A percentile compares a stretch with the other conserved stretches of the same genome.
Evolutionary conservation across 208 protist genomes (phyloP).

Genomic region (Histomonas meleagridis): DNA sequence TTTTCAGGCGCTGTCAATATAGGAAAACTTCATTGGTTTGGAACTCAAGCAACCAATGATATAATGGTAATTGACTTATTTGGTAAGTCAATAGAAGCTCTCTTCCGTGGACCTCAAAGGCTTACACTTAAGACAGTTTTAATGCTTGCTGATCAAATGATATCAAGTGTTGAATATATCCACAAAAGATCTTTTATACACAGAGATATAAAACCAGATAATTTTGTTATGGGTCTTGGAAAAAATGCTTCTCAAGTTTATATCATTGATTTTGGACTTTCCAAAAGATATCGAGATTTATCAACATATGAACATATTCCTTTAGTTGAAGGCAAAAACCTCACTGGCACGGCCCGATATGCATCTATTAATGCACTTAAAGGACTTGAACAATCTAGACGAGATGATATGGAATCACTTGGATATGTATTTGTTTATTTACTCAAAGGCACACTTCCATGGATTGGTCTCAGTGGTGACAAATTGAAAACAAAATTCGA

Average conservation of each 20-base stretch:
- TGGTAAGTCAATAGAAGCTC: conserved; percentile 85
- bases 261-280: conserved; percentile 64
- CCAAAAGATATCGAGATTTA: conserved; percentile 93
- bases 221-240: conserved; percentile 86
- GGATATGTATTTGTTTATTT: background rate
- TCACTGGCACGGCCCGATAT: conserved; percentile 97
- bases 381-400: conserved; percentile 74
- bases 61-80: conserved; percentile 96
- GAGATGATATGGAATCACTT: background rate
- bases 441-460: background rate
- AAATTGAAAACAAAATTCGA: background rate
- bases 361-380: conserved; percentile 97
- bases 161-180: conserved; percentile 75
- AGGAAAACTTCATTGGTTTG: conserved; percentile 77
- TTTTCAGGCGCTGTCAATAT: conserved; percentile 73
- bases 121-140: conserved; percentile 85
- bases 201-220: conserved; percentile 86
- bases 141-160: conserved; percentile 82
- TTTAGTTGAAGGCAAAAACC: conserved; percentile 91
- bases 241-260: conserved; percentile 46
- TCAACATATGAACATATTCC: conserved; percentile 92
- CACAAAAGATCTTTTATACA: conserved; percentile 91
- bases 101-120: conserved; percentile 69
- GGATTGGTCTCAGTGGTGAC: background rate
- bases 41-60: conserved; percentile 82